Evolutionary conservation across 2,329 filamentous ascomycete species (phyloP), one percentile per base, ranked within the genome.

Genomic region (Shiraia bambusicola): DNA sequence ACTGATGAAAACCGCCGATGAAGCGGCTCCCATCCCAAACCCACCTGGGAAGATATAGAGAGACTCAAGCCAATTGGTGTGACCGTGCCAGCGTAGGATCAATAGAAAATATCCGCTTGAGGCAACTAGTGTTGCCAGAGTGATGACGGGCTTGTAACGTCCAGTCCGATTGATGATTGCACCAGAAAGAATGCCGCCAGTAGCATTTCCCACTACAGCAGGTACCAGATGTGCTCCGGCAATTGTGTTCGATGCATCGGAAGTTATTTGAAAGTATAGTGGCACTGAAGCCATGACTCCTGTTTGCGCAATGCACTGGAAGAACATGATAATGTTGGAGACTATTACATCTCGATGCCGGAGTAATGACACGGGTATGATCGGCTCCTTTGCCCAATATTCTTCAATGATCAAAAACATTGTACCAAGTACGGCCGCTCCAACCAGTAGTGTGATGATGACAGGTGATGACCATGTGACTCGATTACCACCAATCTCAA

Each of bases 221-320:
- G 85, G 85, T 28, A 88, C 74, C 0, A 89, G 69, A 52, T 87
- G 81, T 0, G 78, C 69, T 2, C 77, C 77, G 0, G 84, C 82
- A 1, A 71, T 67, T 0, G 83, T 81, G 31, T 78, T 81, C 0
- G 79, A 81, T 2, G 75, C 76, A 1, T 73, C 69, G 4, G 76
- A 69, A 0, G 83, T 83, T 1, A 84, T 77, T 42, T 86, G 81
- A 49, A 88, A 88, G 65, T 88, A 88, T 0, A 88, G 65, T 0
- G 85, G 85, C 0, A 87, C 76, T 0, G 77, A 76, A 39, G 82
- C 83, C 78, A 87, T 82, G 58, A 83, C 72, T 66, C 75, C 77
- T 7, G 81, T 63, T 54, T 88, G 85, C 0, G 81, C 79, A 1
- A 75, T 73, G 1, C 72, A 67, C 47, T 86, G 82, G 0, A 78